Percentiles rank a stretch among this genome's conserved stretches.
These are phyloP conservation scores for Globisporangium camurandrum DNA, from an alignment of 352 stramenopile genomes.

Conservation along the genomic window DNA sequence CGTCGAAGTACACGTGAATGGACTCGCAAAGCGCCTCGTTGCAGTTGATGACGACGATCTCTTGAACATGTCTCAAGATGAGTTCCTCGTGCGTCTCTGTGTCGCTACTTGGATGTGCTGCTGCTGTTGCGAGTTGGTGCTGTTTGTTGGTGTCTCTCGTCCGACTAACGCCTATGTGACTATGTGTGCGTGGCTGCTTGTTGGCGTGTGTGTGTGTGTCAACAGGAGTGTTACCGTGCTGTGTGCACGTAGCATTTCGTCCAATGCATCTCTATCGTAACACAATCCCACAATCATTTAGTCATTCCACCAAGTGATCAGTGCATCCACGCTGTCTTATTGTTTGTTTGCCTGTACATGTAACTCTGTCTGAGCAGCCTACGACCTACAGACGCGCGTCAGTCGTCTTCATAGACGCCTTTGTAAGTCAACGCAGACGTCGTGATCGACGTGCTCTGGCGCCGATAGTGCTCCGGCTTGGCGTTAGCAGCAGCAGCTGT, in stretches of 20 bases:
- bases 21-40: slow-evolving; percentile 47
- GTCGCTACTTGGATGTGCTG: no score
- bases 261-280: background rate
- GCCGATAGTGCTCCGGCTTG: slow-evolving; percentile 17
- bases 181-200: background rate
- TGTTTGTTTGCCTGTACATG: no score
- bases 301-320: background rate
- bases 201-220: background rate
- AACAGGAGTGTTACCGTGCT: slow-evolving; percentile 65
- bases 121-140: background rate
- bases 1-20: slow-evolving; percentile 62
- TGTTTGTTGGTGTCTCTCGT: background rate
- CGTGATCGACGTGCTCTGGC: slow-evolving; percentile 56
- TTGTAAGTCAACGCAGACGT: slow-evolving; percentile 36
- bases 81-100: slow-evolving; percentile 63
- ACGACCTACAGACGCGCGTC: no score
- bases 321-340: no score
- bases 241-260: slow-evolving; percentile 21
- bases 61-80: slow-evolving; percentile 74
- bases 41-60: slow-evolving; percentile 75
- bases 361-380: no score
- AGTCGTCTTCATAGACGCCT: slow-evolving; percentile 61
- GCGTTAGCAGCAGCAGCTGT: background rate
- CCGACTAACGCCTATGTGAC: background rate
- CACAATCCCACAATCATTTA: background rate